phyloP scores from a whole-genome alignment of 1,284 basidiomycete genomes.

The Tylopilus sp. region DNA sequence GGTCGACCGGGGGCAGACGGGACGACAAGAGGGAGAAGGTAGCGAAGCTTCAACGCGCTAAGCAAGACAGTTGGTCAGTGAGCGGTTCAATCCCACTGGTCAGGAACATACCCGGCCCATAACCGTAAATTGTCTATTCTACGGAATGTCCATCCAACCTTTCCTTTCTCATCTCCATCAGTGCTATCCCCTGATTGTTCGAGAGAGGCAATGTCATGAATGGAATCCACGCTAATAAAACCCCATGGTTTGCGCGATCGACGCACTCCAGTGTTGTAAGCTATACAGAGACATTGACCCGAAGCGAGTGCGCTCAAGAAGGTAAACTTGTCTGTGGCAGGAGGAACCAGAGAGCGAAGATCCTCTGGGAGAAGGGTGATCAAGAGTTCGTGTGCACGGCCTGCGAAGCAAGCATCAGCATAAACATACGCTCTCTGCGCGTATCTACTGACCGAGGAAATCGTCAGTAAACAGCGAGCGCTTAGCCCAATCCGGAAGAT shows the following conservation, averaged over 20 bases:
- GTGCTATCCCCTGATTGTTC: constrained; percentile 57
- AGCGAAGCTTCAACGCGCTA: constrained; percentile 86
- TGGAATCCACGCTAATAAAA: constrained; percentile 79
- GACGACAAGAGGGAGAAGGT: constrained; percentile 74
- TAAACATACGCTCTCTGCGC: constrained; percentile 1
- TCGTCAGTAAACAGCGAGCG: constrained; percentile 64
- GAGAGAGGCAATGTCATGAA: constrained; percentile 82
- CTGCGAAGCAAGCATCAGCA: constrained; percentile 48
- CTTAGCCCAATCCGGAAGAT: constrained; percentile 80
- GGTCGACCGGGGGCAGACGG: constrained; percentile 53
- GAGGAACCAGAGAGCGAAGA: constrained; percentile 58
- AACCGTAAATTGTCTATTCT: constrained; percentile 84
- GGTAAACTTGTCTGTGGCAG: constrained; percentile 48
- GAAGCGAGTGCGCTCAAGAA: constrained; percentile 75
- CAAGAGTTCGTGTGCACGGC: constrained; percentile 69
- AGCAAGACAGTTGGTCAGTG: constrained; percentile 18
- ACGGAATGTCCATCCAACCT: constrained; percentile 83
- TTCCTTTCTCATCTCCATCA: constrained; percentile 46
- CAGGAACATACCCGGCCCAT: constrained; percentile 79
- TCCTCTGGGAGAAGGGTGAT: constrained; percentile 55
- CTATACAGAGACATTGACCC: constrained; percentile 83
- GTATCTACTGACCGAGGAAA: constrained; percentile 61
- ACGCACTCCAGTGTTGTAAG: constrained; percentile 85
- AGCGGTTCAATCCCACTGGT: background rate
- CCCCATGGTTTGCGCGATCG: constrained; percentile 89